Conservation (phyloP, 768 basidiomycete genomes). For the Suillus occidentalis region DNA sequence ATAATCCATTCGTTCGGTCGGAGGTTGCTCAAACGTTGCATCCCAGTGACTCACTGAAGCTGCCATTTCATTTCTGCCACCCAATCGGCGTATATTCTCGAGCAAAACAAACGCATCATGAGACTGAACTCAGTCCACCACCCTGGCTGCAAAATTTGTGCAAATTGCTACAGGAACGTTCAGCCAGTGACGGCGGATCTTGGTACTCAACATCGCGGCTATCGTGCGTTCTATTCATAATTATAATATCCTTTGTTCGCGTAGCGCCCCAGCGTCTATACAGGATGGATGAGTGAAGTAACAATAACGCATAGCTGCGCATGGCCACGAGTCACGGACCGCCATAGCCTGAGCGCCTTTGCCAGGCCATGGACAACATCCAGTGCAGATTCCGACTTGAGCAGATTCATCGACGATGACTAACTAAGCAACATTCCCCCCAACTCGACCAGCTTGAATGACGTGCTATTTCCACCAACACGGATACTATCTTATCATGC, state of each 20-base stretch:
- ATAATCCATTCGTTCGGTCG: not conserved
- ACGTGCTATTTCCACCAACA: not conserved
- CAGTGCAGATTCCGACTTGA: not conserved
- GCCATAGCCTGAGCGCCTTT: not conserved
- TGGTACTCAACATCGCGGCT: no score
- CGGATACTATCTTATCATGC: not conserved
- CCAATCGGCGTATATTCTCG: not conserved
- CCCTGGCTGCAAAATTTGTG: not conserved
- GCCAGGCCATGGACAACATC: not conserved
- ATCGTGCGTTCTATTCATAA: not conserved
- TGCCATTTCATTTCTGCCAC: not conserved
- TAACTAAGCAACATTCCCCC: not conserved
- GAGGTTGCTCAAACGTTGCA: not conserved
- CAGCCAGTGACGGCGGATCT: not conserved
- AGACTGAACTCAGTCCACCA: not conserved
- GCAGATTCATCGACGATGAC: not conserved
- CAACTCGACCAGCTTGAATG: not conserved
- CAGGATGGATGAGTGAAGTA: not conserved
- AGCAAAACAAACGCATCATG: not conserved
- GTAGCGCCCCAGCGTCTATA: not conserved
- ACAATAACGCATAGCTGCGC: not conserved
- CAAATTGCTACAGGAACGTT: not conserved
- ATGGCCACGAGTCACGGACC: not conserved
- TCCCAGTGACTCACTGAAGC: not conserved
- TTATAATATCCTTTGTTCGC: not conserved